These are phyloP conservation scores for Lathyrus tuberosus DNA, from an alignment of 306 rosid genomes.

Conservation along the genomic window DNA sequence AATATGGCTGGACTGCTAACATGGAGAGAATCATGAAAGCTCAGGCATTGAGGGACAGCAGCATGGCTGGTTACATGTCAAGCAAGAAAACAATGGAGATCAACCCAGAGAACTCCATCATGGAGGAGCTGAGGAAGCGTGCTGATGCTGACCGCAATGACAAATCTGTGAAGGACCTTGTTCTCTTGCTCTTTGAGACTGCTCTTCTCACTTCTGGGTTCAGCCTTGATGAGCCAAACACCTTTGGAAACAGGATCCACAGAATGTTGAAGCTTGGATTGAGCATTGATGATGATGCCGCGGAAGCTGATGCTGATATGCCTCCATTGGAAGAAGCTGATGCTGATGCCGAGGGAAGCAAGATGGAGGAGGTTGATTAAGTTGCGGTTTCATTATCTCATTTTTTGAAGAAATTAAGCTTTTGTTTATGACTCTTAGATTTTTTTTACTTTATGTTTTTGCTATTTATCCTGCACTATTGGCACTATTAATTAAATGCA, in stretches of 20 bases:
- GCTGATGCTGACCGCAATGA: slow-evolving; percentile 77
- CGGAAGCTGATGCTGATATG: slow-evolving; percentile 72
- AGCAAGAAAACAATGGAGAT: slow-evolving; percentile 95
- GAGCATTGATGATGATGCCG: slow-evolving; percentile 81
- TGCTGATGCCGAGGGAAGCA: slow-evolving; percentile 77
- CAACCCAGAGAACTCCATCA: slow-evolving; percentile 83
- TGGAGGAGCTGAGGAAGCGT: slow-evolving; percentile 88
- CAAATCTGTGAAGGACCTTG: slow-evolving; percentile 89
- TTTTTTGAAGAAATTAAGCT: background rate
- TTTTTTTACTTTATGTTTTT: background rate
- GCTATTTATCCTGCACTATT: background rate
- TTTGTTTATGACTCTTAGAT: background rate
- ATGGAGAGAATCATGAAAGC: slow-evolving; percentile 95
- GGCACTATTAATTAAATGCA: slow-evolving; percentile 17
- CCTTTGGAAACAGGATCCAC: slow-evolving; percentile 90
- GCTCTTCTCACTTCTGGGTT: slow-evolving; percentile 86
- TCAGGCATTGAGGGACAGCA: slow-evolving; percentile 82
- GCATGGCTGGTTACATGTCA: slow-evolving; percentile 93
- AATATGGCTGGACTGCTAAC: slow-evolving; percentile 89
- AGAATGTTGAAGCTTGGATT: slow-evolving; percentile 87
- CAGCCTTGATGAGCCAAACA: slow-evolving; percentile 91
- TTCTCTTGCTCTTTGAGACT: slow-evolving; percentile 78
- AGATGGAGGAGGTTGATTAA: slow-evolving; percentile 94
- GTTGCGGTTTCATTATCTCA: background rate
- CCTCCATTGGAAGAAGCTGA: slow-evolving; percentile 83